Evolutionary conservation across 257 asterid genomes (phyloP).

Genomic region (Echium plantagineum): DNA sequence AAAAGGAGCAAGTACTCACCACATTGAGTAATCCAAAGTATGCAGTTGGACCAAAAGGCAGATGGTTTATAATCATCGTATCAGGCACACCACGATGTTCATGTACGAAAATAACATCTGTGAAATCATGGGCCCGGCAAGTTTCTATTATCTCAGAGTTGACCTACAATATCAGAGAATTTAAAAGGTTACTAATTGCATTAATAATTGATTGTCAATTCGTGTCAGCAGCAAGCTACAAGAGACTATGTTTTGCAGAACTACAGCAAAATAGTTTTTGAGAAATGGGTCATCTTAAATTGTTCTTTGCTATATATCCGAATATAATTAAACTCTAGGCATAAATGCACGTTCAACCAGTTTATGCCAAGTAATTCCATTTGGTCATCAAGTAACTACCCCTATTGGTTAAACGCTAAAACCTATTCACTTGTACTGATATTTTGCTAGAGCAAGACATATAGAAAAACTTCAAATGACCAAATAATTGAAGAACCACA

Average conservation of each 20-base stretch:
- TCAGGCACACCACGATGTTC: conserved; percentile 97
- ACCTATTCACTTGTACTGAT: too few species aligned
- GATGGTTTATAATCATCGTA: conserved; percentile 76
- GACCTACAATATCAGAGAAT: conserved; percentile 35
- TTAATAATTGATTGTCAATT: neutral
- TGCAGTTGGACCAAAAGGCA: conserved; percentile 96
- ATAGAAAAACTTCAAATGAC: conserved; percentile 4
- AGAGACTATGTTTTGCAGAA: too few species aligned
- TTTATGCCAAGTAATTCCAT: too few species aligned
- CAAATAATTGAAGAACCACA: neutral
- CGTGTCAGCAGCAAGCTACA: neutral
- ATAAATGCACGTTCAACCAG: too few species aligned
- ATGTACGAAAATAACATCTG: conserved; percentile 83
- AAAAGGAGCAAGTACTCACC: conserved; percentile 38
- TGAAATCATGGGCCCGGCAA: conserved; percentile 76
- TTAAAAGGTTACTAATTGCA: neutral
- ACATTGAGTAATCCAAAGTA: conserved; percentile 86
- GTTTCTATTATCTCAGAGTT: conserved; percentile 86
- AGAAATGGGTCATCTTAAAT: too few species aligned
- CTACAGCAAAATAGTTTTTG: too few species aligned
- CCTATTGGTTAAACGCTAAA: neutral
- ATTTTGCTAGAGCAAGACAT: neutral
- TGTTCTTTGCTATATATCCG: too few species aligned
- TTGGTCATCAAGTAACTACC: too few species aligned
- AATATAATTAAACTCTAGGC: too few species aligned